Evolutionary conservation across 495 filamentous ascomycete genomes (phyloP).

Genomic region (Aspergillus biplanus): DNA sequence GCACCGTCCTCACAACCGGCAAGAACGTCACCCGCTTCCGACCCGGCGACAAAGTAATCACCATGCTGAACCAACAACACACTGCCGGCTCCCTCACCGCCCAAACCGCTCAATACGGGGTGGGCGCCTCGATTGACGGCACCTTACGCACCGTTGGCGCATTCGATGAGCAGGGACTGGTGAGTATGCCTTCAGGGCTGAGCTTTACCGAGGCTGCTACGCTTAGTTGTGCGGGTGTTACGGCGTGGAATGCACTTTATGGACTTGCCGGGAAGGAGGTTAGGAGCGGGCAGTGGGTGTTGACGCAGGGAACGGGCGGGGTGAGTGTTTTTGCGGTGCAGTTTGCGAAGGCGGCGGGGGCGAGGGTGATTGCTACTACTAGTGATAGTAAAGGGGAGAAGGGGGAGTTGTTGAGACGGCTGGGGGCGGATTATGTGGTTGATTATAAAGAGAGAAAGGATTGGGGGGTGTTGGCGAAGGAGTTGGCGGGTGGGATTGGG

Average conservation of each 20-base stretch:
- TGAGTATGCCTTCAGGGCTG: slow-evolving; percentile 56
- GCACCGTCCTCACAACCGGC: slow-evolving; percentile 46
- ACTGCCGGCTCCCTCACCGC: slow-evolving; percentile 49
- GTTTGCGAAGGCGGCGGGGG: slow-evolving; percentile 41
- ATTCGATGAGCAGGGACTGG: slow-evolving; percentile 61
- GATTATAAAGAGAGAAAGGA: slow-evolving; percentile 62
- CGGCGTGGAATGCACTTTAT: slow-evolving; percentile 45
- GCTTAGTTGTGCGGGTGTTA: slow-evolving; percentile 48
- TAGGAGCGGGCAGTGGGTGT: slow-evolving; percentile 59
- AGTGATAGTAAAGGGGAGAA: slow-evolving; percentile 31
- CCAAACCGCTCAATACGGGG: slow-evolving; percentile 41
- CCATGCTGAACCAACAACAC: slow-evolving; percentile 67
- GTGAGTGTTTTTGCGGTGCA: slow-evolving; percentile 61
- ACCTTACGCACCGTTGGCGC: slow-evolving; percentile 60
- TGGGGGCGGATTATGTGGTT: slow-evolving; percentile 51
- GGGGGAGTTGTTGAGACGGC: slow-evolving; percentile 31
- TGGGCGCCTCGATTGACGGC: slow-evolving; percentile 65
- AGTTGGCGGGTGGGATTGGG: slow-evolving; percentile 56
- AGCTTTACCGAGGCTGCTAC: slow-evolving; percentile 57
- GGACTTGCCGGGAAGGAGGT: slow-evolving; percentile 42
- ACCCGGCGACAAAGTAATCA: slow-evolving; percentile 62
- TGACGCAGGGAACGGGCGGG: slow-evolving; percentile 69
- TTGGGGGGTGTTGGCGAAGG: slow-evolving; percentile 60
- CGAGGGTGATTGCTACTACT: slow-evolving; percentile 46
- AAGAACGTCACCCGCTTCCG: slow-evolving; percentile 58